Evolutionary conservation across 768 basidiomycete species (phyloP).

Genomic region (Tulasnella sp.): DNA sequence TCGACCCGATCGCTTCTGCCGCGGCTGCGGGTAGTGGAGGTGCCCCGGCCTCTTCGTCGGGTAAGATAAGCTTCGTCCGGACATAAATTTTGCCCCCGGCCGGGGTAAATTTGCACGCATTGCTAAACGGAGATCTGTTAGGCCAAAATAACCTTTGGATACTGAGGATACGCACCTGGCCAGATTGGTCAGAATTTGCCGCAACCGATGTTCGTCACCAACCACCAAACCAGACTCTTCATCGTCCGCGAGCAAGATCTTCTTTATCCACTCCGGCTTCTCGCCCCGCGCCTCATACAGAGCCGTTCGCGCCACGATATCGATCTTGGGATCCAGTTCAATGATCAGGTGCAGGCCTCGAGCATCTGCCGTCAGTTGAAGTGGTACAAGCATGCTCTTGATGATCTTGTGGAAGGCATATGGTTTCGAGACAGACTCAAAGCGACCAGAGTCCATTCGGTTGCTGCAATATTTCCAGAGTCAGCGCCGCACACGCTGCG

Average conservation of each 20-base stretch:
- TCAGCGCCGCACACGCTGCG: neutral
- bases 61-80: conserved; percentile 22
- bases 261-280: conserved; percentile 7
- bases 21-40: neutral
- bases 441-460: conserved; percentile 62
- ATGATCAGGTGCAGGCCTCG: conserved; percentile 22
- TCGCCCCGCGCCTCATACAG: conserved; percentile 12
- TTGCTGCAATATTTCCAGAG: conserved; percentile 23
- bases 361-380: conserved; percentile 22
- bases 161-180: conserved; percentile 8
- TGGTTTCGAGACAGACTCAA: conserved; percentile 35
- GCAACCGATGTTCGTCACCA: conserved; percentile 28
- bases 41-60: conserved; percentile 4
- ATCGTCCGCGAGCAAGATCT: conserved; percentile 1
- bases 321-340: conserved; percentile 24
- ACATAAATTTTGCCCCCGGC: conserved; percentile 22
- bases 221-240: conserved; percentile 22
- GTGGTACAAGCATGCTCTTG: conserved; percentile 30
- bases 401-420: conserved; percentile 34
- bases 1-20: neutral
- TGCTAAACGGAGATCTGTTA: neutral
- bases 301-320: conserved; percentile 22
- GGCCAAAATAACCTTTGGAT: neutral
- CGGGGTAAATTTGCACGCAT: conserved; percentile 22
- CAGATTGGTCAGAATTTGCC: conserved; percentile 23